Evolutionary conservation across 331 rosid species (phyloP).

Genomic region (Pyracantha coccinea): DNA sequence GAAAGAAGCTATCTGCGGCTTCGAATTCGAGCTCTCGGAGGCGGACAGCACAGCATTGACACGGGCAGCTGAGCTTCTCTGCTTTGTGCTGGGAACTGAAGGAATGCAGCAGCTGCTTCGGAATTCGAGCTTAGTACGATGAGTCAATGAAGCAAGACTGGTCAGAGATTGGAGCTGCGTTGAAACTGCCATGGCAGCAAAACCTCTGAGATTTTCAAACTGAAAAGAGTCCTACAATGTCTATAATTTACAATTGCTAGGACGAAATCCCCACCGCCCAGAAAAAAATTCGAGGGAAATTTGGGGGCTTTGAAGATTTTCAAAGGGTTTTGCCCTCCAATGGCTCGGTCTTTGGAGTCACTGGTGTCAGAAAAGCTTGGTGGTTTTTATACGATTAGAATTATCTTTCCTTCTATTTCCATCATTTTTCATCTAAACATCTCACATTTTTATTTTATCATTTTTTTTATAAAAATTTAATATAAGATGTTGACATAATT

Average conservation of each 20-base stretch:
- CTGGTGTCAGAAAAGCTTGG: background rate
- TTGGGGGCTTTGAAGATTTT: background rate
- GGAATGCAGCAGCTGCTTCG: background rate
- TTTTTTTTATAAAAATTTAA: no score
- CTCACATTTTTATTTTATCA: no score
- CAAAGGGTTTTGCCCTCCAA: background rate
- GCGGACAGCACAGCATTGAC: conserved; percentile 4
- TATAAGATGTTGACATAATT: no score
- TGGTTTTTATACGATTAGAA: no score
- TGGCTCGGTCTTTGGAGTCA: background rate
- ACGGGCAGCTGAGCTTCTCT: background rate
- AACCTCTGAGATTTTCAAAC: background rate
- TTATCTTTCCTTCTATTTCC: no score
- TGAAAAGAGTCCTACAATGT: background rate
- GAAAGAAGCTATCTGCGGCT: conserved; percentile 6
- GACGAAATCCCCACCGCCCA: background rate
- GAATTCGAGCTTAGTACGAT: background rate
- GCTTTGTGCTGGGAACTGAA: background rate
- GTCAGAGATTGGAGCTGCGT: conserved; percentile 2
- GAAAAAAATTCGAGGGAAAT: background rate
- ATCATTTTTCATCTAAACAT: no score
- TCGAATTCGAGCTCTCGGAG: background rate
- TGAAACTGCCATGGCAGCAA: conserved; percentile 11
- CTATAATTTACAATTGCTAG: background rate
- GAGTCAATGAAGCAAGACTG: conserved; percentile 4